These are phyloP conservation scores for Penicillium expansum DNA, from an alignment of 2,329 filamentous ascomycete genomes.

Conservation along the genomic window DNA sequence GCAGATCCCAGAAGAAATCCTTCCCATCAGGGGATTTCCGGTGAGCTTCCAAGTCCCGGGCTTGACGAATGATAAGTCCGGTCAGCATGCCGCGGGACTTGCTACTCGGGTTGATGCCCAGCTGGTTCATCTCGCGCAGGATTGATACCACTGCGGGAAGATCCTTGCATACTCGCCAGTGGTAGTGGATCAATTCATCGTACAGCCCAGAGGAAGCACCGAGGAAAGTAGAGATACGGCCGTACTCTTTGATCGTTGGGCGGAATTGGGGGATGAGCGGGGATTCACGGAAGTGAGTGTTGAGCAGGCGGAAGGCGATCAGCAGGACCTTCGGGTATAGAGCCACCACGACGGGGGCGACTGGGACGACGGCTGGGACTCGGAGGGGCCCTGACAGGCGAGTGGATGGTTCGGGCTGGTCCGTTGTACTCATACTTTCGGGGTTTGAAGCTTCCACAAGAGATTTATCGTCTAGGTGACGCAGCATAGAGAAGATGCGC, in stretches of 20 bases:
- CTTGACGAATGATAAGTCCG: slow-evolving; percentile 29
- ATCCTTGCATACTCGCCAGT: slow-evolving; percentile 44
- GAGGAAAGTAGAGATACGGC: slow-evolving; percentile 43
- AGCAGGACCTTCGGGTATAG: slow-evolving; percentile 45
- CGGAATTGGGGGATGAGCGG: slow-evolving; percentile 42
- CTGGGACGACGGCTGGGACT: slow-evolving; percentile 33
- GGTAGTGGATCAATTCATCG: slow-evolving; percentile 45
- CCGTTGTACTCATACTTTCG: background rate
- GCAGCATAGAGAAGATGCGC: slow-evolving; percentile 41
- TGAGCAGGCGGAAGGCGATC: slow-evolving; percentile 41
- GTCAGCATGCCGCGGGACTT: slow-evolving; percentile 35
- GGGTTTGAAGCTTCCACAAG: slow-evolving; percentile 3
- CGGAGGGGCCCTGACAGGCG: slow-evolving; percentile 19
- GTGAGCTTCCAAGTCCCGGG: slow-evolving; percentile 19
- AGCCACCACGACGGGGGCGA: slow-evolving; percentile 32
- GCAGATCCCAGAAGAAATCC: slow-evolving; percentile 34
- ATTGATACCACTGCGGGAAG: slow-evolving; percentile 40
- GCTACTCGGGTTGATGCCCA: slow-evolving; percentile 38
- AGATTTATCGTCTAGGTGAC: slow-evolving; percentile 23
- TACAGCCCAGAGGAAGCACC: slow-evolving; percentile 43
- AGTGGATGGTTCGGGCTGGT: background rate
- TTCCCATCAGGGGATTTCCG: background rate
- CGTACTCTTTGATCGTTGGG: slow-evolving; percentile 40
- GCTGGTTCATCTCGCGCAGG: slow-evolving; percentile 46
- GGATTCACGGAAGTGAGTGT: slow-evolving; percentile 41